Base-by-base conservation (phyloP, 139 green algal species). In the Asterochloris erici region DNA sequence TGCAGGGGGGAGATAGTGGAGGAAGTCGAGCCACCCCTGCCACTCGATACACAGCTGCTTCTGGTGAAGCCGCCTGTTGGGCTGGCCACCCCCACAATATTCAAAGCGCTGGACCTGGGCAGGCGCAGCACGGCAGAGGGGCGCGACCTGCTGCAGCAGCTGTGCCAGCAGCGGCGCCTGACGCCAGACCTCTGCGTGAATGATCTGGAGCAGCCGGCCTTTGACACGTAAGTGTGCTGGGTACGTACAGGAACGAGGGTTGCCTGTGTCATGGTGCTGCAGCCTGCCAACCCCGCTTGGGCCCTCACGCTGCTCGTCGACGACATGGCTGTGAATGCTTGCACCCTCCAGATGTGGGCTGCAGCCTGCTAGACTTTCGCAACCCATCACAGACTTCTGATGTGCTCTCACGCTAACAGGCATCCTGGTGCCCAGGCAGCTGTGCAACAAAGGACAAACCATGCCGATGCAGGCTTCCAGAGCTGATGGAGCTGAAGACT, bases 181-280 rank as follows among this genome's bases (percentile, higher is more conserved):
- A 81, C 76, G 26, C 89, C 93, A 76, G 87, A 90, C 23, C 78
- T 96, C 15, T 92, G 87, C 47, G 93, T 98, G 1, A 98, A 98
- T 86, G 95, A 98, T 82, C 86, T 98, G 76, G 96, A 99, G 90
- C 88, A 92, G 85, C 97, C 97, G 0, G 97, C 97, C 0, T 99
- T 99, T 86, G 88, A 96, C 80, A 91, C 90, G 88, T 94, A 79
- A 66, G 77, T 6, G 0, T 61, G 11, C 0, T 77, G 28, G 1
- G 26, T 11, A 68, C 27, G 75, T 64, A 63, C 17, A 17, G 28
- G 38, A 54, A 54, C 38, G 38, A 54, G 38, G 6, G 38, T 2
- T 54, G 29, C 54, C 26, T 70, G 23, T 63, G 13, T 38, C 29
- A 62, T 1, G 12, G 13, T 76, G 0, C 14, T 63, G 64, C 47